phyloP scores from a whole-genome alignment of 148 eudicot genomes.

The Oxyria digyna region DNA sequence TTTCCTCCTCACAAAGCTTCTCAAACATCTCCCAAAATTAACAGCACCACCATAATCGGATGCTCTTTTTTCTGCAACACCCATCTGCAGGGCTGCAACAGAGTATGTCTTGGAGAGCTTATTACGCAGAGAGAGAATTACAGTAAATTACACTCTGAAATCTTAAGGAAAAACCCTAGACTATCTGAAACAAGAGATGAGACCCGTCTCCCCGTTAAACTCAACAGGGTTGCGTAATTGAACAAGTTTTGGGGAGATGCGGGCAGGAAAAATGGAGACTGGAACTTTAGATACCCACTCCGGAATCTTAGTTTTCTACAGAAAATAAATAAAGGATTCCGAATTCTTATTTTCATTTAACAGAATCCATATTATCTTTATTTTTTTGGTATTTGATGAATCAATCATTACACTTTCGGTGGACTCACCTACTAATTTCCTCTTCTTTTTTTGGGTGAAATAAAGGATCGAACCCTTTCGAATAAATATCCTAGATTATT shows the following conservation, averaged over 20 bases:
- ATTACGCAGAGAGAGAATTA: neutral
- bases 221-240: neutral
- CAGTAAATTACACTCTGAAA: neutral
- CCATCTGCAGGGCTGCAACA: neutral
- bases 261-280: neutral
- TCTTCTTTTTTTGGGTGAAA: no score
- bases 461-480: no score
- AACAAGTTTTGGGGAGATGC: neutral
- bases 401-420: no score
- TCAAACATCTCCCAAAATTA: conserved; percentile 16
- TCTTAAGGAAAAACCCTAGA: no score
- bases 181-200: neutral
- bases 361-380: no score
- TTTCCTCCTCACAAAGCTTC: conserved; percentile 62
- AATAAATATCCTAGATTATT: no score
- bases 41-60: conserved; percentile 4
- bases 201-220: conserved; percentile 6
- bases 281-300: neutral
- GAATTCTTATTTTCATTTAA: no score
- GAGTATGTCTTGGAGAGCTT: neutral
- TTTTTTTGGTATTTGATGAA: no score
- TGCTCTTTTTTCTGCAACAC: conserved; percentile 5
- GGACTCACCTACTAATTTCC: no score
- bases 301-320: neutral
- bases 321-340: neutral